Percentiles rank a stretch among this genome's conserved stretches.
Conservation (phyloP, 257 asterid genomes). For the Primulina eburnea region DNA sequence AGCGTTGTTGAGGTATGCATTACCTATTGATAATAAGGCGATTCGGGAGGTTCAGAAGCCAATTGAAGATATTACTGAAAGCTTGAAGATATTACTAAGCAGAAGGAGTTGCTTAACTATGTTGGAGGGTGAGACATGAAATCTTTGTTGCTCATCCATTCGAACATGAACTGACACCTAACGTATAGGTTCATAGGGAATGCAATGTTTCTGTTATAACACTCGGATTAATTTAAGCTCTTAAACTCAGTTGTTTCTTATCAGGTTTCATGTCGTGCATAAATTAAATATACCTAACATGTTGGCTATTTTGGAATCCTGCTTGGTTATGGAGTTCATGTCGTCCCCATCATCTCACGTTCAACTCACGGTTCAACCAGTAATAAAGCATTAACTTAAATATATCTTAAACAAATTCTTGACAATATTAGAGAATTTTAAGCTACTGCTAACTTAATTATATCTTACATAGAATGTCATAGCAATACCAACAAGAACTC, state of each 20-base stretch:
- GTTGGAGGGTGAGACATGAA: constrained; percentile 83
- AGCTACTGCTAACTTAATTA: too few species aligned
- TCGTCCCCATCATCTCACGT: not conserved
- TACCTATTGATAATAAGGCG: constrained; percentile 92
- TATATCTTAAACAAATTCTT: too few species aligned
- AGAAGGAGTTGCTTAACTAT: constrained; percentile 89
- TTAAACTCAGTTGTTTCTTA: not conserved
- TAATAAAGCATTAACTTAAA: too few species aligned
- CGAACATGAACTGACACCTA: not conserved
- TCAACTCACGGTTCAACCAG: too few species aligned
- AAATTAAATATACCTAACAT: too few species aligned
- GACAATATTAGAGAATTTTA: too few species aligned
- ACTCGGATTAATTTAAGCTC: not conserved
- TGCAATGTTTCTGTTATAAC: not conserved
- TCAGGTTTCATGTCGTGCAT: not conserved
- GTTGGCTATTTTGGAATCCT: not conserved
- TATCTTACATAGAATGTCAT: too few species aligned
- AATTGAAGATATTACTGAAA: constrained; percentile 90
- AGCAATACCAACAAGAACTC: too few species aligned
- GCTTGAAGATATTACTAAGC: constrained; percentile 87
- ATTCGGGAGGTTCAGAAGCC: constrained; percentile 98
- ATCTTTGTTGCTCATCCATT: constrained; percentile 12
- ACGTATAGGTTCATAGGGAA: not conserved
- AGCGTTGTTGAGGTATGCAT: constrained; percentile 78
- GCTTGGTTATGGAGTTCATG: not conserved